Conservation (phyloP, 1,139 yeast genomes). For the Kodamaea sp. region DNA sequence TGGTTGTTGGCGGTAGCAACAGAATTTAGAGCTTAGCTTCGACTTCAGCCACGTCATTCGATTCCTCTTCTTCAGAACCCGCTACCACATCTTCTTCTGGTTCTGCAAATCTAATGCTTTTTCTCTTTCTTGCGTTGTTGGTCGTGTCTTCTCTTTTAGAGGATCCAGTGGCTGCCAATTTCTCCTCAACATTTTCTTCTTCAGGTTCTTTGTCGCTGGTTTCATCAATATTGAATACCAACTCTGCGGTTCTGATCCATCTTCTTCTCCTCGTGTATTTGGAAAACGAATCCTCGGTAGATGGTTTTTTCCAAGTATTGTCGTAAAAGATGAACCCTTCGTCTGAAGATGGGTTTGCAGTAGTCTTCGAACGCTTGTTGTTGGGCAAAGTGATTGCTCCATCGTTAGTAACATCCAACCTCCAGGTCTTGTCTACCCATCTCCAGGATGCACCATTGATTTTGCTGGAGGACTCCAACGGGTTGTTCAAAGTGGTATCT, state of each 20-base stretch:
- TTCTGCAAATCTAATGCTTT: constrained; percentile 45
- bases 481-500: constrained; percentile 31
- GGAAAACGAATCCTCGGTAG: constrained; percentile 84
- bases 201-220: constrained; percentile 6
- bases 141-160: constrained; percentile 11
- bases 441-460: constrained; percentile 79
- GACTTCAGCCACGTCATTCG: too few relatives aligned
- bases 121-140: constrained; percentile 27
- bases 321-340: constrained; percentile 90
- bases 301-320: constrained; percentile 91
- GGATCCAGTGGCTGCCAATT: constrained; percentile 7
- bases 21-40: too few relatives aligned
- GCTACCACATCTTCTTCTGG: constrained; percentile 13
- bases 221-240: constrained; percentile 46
- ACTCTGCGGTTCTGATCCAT: constrained; percentile 94
- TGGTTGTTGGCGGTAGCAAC: too few relatives aligned
- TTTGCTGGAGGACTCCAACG: constrained; percentile 38
- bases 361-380: constrained; percentile 62
- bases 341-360: constrained; percentile 74
- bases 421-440: constrained; percentile 94
- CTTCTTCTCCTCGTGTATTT: constrained; percentile 92
- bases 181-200: constrained; percentile 10
- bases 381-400: constrained; percentile 76
- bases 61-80: too few relatives aligned
- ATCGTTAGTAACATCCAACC: constrained; percentile 84